Conservation (phyloP, 1,284 basidiomycete species). For the Cutaneotrichosporon arboriforme region DNA sequence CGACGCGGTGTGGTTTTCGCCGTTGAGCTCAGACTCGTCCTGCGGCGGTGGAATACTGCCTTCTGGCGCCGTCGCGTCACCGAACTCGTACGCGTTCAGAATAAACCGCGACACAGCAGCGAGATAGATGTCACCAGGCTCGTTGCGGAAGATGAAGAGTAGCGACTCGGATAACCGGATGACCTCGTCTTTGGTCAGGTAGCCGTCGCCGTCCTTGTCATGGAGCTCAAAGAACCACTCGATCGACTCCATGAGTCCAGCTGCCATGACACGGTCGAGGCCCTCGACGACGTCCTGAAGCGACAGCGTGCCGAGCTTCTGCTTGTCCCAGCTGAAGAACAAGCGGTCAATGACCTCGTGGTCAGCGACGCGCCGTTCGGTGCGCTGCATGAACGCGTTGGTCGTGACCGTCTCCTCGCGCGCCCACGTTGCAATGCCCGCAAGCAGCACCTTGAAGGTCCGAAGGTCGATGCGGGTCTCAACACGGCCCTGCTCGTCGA, state of each 20-base stretch:
- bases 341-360: conserved; percentile 56
- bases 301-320: conserved; percentile 73
- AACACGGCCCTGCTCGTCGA: conserved; percentile 59
- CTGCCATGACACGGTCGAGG: conserved; percentile 86
- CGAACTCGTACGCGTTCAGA: conserved; percentile 94
- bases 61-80: conserved; percentile 70
- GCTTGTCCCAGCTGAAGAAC: conserved; percentile 86
- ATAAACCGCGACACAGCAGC: conserved; percentile 93
- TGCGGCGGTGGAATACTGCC: conserved; percentile 45
- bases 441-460: conserved; percentile 84
- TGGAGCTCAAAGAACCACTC: conserved; percentile 98
- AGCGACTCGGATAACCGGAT: conserved; percentile 84
- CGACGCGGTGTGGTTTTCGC: conserved; percentile 49
- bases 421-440: conserved; percentile 93
- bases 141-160: conserved; percentile 95
- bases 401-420: conserved; percentile 87
- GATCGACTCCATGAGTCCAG: conserved; percentile 95
- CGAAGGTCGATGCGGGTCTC: conserved; percentile 81
- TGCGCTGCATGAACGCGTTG: conserved; percentile 78
- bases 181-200: conserved; percentile 91
- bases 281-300: conserved; percentile 85
- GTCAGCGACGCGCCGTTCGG: conserved; percentile 49
- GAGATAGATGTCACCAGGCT: conserved; percentile 93
- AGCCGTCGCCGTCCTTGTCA: conserved; percentile 93
- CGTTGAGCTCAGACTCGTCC: conserved; percentile 33